Percentiles rank a stretch among this genome's conserved stretches.
phyloP scores from a whole-genome alignment of 106 monocot species.

The Agapanthus africanus region DNA sequence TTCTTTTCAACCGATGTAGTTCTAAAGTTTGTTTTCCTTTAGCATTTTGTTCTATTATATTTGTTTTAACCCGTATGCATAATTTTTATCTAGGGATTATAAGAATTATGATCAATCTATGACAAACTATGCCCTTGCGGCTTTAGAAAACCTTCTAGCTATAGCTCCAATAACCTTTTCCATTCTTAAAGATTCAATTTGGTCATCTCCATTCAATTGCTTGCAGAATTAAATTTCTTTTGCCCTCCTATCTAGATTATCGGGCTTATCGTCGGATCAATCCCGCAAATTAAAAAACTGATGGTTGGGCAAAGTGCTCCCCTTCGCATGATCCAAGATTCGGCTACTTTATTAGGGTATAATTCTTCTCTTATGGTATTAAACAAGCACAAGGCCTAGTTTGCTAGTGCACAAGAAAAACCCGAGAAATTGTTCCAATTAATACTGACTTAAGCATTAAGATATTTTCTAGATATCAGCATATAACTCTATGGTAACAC shows the following conservation, averaged over 20 bases:
- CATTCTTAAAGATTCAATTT: background rate
- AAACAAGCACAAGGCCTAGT: background rate
- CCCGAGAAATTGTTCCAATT: too few relatives aligned
- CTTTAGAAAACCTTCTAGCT: background rate
- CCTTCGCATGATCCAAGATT: conserved; percentile 55
- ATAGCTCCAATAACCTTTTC: background rate
- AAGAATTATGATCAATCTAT: background rate
- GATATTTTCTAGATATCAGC: too few relatives aligned
- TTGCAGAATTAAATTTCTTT: background rate
- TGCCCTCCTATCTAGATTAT: conserved; percentile 32
- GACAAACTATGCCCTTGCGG: background rate
- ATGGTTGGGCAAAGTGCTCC: conserved; percentile 62
- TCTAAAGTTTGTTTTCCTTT: too few relatives aligned
- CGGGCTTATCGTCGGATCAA: conserved; percentile 52
- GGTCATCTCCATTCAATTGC: background rate
- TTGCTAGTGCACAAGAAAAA: too few relatives aligned
- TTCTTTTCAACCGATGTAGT: too few relatives aligned
- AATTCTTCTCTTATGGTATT: background rate
- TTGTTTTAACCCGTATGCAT: background rate
- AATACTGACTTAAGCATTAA: too few relatives aligned
- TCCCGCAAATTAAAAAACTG: conserved; percentile 38
- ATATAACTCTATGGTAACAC: too few relatives aligned
- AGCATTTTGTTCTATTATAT: background rate
- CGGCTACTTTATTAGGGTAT: conserved; percentile 54
- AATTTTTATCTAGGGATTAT: background rate